These are phyloP conservation scores for Pestalotiopsis sp. DNA, from an alignment of 2,329 filamentous ascomycete genomes.

Conservation along the genomic window DNA sequence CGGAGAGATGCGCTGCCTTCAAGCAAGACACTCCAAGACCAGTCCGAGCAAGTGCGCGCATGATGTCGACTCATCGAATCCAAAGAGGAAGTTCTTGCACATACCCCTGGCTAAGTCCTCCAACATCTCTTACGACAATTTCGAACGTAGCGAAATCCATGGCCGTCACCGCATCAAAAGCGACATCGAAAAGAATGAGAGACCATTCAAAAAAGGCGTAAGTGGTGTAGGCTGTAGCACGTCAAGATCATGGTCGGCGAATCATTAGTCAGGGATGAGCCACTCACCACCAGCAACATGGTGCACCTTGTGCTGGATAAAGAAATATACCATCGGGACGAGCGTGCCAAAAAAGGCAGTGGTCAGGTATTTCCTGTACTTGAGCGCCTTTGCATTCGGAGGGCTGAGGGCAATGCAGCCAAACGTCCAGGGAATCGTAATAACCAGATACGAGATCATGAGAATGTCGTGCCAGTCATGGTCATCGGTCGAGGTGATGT, in stretches of 20 bases:
- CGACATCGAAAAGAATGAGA: conserved; percentile 91
- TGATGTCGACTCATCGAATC: conserved; percentile 38
- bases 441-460: conserved; percentile 97
- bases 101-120: conserved; percentile 96
- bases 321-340: conserved; percentile 91
- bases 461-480: conserved; percentile 99
- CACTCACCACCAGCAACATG: conserved; percentile 84
- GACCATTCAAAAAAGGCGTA: conserved; percentile 99
- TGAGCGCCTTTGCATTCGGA: conserved; percentile 78
- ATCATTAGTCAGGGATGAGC: too few species aligned
- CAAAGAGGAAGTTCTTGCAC: conserved; percentile 94
- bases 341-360: conserved; percentile 87
- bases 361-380: conserved; percentile 86
- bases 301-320: conserved; percentile 98
- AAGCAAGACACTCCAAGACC: conserved; percentile 9
- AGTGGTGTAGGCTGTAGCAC: conserved; percentile 81
- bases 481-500: conserved; percentile 96
- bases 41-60: conserved; percentile 30
- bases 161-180: conserved; percentile 92
- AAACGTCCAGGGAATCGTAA: conserved; percentile 92
- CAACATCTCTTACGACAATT: conserved; percentile 84
- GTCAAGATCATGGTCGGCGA: conserved; percentile 17
- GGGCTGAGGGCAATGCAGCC: conserved; percentile 90
- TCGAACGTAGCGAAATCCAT: conserved; percentile 91
- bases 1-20: not conserved